phyloP scores from a whole-genome alignment of 257 asterid genomes.

The Nicotiana undulata region DNA sequence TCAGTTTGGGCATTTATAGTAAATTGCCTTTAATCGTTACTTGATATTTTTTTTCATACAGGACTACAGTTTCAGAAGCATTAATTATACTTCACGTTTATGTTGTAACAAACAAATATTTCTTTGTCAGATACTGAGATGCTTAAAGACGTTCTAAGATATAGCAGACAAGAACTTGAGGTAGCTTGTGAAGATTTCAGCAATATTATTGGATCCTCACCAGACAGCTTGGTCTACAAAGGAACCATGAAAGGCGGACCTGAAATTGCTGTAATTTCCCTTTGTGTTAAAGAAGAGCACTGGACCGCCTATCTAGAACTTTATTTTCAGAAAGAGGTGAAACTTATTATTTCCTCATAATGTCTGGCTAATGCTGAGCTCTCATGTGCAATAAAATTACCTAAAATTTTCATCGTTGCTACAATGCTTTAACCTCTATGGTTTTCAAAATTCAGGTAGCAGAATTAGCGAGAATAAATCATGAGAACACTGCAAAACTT shows the following conservation, averaged over 20 bases:
- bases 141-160: constrained; percentile 53
- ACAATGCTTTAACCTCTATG: not conserved
- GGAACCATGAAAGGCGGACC: constrained; percentile 83
- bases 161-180: constrained; percentile 87
- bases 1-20: not conserved
- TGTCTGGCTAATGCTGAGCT: not conserved
- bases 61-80: not conserved
- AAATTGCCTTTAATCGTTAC: not conserved
- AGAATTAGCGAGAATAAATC: constrained; percentile 69
- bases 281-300: constrained; percentile 72
- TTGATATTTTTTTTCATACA: not conserved
- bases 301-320: constrained; percentile 90
- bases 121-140: constrained; percentile 54
- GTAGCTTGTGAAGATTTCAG: constrained; percentile 98
- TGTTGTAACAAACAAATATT: not conserved
- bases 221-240: constrained; percentile 76
- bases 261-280: constrained; percentile 83
- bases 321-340: constrained; percentile 88
- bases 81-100: not conserved
- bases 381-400: not conserved
- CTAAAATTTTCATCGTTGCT: not conserved
- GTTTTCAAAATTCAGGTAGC: constrained; percentile 49
- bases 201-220: constrained; percentile 87
- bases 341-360: not conserved
- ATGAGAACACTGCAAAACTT: constrained; percentile 64